Percentiles rank a stretch among this genome's conserved stretches.
Conservation (phyloP, 495 filamentous ascomycete genomes). For the Penicillium paxilli region DNA sequence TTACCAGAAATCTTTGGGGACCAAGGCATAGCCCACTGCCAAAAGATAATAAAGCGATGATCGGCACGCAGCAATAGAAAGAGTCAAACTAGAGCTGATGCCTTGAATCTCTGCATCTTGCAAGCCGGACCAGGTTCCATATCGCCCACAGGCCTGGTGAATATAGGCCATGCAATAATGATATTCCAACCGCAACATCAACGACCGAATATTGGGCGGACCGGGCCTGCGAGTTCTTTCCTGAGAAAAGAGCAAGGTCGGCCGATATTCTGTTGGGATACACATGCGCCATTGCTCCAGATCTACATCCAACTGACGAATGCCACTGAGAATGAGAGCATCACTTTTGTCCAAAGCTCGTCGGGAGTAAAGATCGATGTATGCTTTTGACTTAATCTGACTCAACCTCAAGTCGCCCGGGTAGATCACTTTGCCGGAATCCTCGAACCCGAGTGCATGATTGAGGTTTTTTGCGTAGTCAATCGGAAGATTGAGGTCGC, state of each 20-base stretch:
- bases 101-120: constrained; percentile 20
- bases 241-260: constrained; percentile 2
- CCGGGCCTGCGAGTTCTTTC: constrained; percentile 28
- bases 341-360: constrained; percentile 34
- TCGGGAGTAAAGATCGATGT: constrained; percentile 32
- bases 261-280: background rate
- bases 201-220: constrained; percentile 10
- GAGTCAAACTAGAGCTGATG: constrained; percentile 27
- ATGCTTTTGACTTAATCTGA: constrained; percentile 38
- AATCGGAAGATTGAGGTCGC: constrained; percentile 36
- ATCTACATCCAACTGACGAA: constrained; percentile 32
- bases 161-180: constrained; percentile 35
- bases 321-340: constrained; percentile 32
- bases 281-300: background rate
- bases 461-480: constrained; percentile 15
- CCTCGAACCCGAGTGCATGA: constrained; percentile 1
- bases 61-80: constrained; percentile 31
- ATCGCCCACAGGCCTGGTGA: constrained; percentile 32
- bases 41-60: constrained; percentile 1
- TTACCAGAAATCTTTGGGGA: background rate
- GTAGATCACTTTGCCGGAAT: constrained; percentile 15
- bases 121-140: constrained; percentile 10
- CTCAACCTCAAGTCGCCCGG: constrained; percentile 31
- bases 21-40: background rate
- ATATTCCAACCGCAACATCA: constrained; percentile 35